Evolutionary conservation across 2,329 filamentous ascomycete species (phyloP).

Genomic region (Colletotrichum coccodes): DNA sequence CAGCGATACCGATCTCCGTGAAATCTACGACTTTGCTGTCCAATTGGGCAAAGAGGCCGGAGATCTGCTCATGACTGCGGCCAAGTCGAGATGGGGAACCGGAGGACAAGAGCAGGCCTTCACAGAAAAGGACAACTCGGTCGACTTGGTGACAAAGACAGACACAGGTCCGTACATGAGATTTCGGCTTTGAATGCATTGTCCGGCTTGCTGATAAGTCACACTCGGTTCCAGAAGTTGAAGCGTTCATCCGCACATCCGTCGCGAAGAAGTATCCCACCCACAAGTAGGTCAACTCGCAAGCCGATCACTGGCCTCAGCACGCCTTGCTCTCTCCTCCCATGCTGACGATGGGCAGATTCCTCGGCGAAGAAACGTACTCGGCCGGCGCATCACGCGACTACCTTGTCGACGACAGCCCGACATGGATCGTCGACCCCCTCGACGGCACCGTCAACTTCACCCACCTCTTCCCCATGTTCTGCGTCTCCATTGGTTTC

Average conservation of each 20-base stretch:
- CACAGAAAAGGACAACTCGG: slow-evolving; percentile 78
- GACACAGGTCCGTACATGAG: slow-evolving; percentile 67
- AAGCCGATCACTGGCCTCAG: not conserved
- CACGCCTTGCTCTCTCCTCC: not conserved
- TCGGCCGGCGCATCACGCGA: slow-evolving; percentile 73
- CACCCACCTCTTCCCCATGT: slow-evolving; percentile 84
- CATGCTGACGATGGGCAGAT: slow-evolving; percentile 55
- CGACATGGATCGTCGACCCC: slow-evolving; percentile 83
- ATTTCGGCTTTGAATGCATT: not conserved
- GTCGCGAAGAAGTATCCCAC: slow-evolving; percentile 70
- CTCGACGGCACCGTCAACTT: slow-evolving; percentile 86
- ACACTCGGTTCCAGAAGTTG: slow-evolving; percentile 64
- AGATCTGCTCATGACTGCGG: slow-evolving; percentile 71
- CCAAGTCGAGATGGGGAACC: slow-evolving; percentile 63
- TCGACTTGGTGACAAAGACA: slow-evolving; percentile 82
- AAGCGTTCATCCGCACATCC: slow-evolving; percentile 72
- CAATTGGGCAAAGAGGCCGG: slow-evolving; percentile 78
- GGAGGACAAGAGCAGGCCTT: slow-evolving; percentile 46
- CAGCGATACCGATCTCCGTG: slow-evolving; percentile 62
- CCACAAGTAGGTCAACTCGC: slow-evolving; percentile 65
- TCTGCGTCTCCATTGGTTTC: slow-evolving; percentile 82
- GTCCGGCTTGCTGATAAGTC: slow-evolving; percentile 5
- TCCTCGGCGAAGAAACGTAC: slow-evolving; percentile 82
- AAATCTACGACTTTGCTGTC: slow-evolving; percentile 77
- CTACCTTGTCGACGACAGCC: slow-evolving; percentile 71